Base-by-base conservation (phyloP, 2,329 filamentous ascomycete species). In the Gnomoniopsis smithogilvyi region DNA sequence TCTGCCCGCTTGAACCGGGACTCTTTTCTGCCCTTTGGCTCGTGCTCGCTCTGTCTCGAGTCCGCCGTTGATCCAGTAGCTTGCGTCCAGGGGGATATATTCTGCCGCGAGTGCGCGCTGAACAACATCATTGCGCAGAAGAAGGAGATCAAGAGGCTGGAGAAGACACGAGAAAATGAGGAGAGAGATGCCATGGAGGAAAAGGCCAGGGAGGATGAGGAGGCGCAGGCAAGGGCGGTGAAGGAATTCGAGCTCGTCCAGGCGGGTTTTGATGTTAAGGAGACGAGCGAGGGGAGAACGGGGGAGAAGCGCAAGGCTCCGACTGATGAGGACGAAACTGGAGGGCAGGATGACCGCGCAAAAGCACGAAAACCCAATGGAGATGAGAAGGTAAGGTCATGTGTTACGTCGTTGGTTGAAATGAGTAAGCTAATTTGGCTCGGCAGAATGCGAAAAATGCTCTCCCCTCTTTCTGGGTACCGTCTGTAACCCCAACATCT, bases 91-190 rank as follows among this genome's bases (percentile, higher is more conserved):
- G 94, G 94, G 62, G 93, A 98, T 73, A 80, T 99, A 15, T 98
- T 98, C 77, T 99, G 94, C 73, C 87, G 92, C 66, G 95, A 98
- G 77, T 99, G 94, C 76, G 93, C 92, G 10, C 84, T 98, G 55
- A 87, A 80, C 65, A 96, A 98, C 68, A 86, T 99, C n/a, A 80
- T 98, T 1, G 84, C 92, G 1, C 94, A 99, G 74, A 88, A 91
- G 66, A 90, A 93, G 75, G 95, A 98, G 70, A 93, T 96, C 64
- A 95, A 92, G 71, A 85, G 95, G 0, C 70, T 90, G 2, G 90
- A 91, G 62, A 89, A 85, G 65, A 80, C 83, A 22, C 79, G 83
- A 21, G 86, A 88, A 64, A 77, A 81, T 33, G 82, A 85, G 30
- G 78, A 81, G 62, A 80, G 82, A 56, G 89, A 92, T 26, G 77